phyloP scores from a whole-genome alignment of 306 rosid species.

The Ammopiptanthus mongolicus region DNA sequence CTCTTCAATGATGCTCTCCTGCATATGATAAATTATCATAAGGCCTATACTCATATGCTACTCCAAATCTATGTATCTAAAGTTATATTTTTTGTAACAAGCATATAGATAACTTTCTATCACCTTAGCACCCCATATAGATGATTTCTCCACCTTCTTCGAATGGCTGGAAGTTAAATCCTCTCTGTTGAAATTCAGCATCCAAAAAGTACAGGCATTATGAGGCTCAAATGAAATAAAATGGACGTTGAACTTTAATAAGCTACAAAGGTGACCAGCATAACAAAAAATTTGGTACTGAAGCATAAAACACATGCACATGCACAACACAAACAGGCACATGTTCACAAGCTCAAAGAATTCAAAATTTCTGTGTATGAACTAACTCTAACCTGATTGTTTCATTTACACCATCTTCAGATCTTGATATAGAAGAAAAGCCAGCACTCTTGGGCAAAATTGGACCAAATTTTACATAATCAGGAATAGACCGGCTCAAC shows the following conservation, averaged over 20 bases:
- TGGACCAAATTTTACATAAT: constrained; percentile 87
- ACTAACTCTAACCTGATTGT: constrained; percentile 47
- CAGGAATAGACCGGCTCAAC: constrained; percentile 77
- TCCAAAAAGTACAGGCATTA: constrained; percentile 1
- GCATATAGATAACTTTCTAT: constrained; percentile 1
- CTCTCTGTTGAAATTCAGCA: constrained; percentile 41
- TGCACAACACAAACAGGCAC: neutral
- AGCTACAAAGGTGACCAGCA: neutral
- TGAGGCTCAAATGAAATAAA: constrained; percentile 19
- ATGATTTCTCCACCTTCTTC: constrained; percentile 34
- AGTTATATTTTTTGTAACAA: neutral
- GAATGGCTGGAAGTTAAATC: constrained; percentile 33
- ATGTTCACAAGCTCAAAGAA: neutral
- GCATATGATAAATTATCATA: constrained; percentile 22
- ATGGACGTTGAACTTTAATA: neutral
- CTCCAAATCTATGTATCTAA: neutral
- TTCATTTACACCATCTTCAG: constrained; percentile 45
- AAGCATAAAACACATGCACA: neutral
- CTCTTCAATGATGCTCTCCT: constrained; percentile 57
- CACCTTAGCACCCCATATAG: constrained; percentile 59
- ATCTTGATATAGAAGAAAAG: constrained; percentile 48
- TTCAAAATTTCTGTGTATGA: neutral
- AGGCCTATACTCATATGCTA: constrained; percentile 7
- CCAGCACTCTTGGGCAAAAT: constrained; percentile 92
- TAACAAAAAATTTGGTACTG: neutral